Evolutionary conservation across 2,329 filamentous ascomycete genomes (phyloP), one percentile per base, ranked within the genome.

Genomic region (Claviceps sp.): DNA sequence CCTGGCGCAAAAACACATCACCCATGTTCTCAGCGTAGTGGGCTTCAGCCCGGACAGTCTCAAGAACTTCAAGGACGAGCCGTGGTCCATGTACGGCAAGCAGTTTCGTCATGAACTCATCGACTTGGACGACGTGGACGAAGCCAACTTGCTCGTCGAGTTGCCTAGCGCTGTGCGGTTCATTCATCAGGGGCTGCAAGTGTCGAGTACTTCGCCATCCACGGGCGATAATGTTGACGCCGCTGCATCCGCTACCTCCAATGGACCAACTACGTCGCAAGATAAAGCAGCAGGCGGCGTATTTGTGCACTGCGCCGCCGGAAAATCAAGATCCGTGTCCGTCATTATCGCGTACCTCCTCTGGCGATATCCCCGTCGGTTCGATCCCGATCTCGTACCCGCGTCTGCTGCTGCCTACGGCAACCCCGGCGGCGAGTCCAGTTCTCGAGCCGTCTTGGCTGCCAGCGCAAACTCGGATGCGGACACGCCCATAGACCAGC

Each of bases 241-340:
- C 30, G 30, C 30, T 34, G 9, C 30, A 34, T 34, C 30, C 3
- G 9, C 30, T 34, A 34, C 9, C 4, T 4, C 30, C 8, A 34
- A 34, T 9, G 30, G 30, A 4, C 30, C 30, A 34, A 34, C 9
- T 34, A 34, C 30, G 30, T 34, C 30, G 30, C 9, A 34, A 34
- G 9, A 34, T 34, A 3, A 34, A 34, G 30, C 30, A 34, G 30
- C 8, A 11, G 30, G 30, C 30, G 75, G 69, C 14, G 76, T 82
- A 30, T 76, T 75, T 52, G 77, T 82, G 9, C 74, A 78, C 70
- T 95, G 93, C 75, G 91, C 89, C 22, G 95, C 95, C 82, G 93
- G 93, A 50, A 95, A 94, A 70, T 96, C 90, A 37, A 86, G 93
- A 54, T 97, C 91, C 47, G 86, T 91, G 58, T 84, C 88, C 37